phyloP scores from a whole-genome alignment of 768 basidiomycete species.

The Amylocystis lapponica region DNA sequence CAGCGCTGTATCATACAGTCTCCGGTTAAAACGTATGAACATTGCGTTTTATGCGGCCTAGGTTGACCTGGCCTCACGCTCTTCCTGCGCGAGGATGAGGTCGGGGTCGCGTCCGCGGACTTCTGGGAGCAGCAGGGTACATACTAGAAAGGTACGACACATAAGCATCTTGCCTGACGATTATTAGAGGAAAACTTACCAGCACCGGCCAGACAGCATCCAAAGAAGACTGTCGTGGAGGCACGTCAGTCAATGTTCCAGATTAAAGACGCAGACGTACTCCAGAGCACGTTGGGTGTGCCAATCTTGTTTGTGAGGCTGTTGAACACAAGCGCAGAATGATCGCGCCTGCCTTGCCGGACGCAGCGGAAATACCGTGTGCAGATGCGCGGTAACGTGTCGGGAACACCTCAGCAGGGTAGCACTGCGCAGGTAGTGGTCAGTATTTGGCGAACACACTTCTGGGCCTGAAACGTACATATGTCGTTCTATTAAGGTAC shows the following conservation, averaged over 20 bases:
- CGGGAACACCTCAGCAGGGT: slow-evolving; percentile 77
- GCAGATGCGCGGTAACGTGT: slow-evolving; percentile 69
- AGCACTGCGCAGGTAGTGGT: slow-evolving; percentile 40
- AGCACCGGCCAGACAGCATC: slow-evolving; percentile 54
- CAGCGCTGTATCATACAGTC: no score
- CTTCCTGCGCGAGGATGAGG: slow-evolving; percentile 36
- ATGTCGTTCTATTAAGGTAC: slow-evolving; percentile 11
- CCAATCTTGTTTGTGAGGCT: slow-evolving; percentile 54
- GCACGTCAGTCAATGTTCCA: slow-evolving; percentile 1
- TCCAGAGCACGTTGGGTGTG: slow-evolving; percentile 64
- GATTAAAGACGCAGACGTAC: slow-evolving; percentile 35
- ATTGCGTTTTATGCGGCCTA: no score
- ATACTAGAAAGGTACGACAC: slow-evolving; percentile 13
- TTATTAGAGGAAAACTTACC: slow-evolving; percentile 17
- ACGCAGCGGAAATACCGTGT: slow-evolving; percentile 70
- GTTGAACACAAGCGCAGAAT: slow-evolving; percentile 73
- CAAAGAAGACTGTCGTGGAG: slow-evolving; percentile 52
- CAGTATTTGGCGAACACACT: not conserved
- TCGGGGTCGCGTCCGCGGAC: slow-evolving; percentile 48
- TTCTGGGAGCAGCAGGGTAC: slow-evolving; percentile 46
- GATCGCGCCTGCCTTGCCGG: slow-evolving; percentile 74
- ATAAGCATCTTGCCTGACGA: not conserved
- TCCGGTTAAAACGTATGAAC: no score
- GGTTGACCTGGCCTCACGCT: slow-evolving; percentile 8
- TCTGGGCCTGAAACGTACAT: slow-evolving; percentile 16